phyloP scores from a whole-genome alignment of 257 asterid species.

The Sherardia arvensis region DNA sequence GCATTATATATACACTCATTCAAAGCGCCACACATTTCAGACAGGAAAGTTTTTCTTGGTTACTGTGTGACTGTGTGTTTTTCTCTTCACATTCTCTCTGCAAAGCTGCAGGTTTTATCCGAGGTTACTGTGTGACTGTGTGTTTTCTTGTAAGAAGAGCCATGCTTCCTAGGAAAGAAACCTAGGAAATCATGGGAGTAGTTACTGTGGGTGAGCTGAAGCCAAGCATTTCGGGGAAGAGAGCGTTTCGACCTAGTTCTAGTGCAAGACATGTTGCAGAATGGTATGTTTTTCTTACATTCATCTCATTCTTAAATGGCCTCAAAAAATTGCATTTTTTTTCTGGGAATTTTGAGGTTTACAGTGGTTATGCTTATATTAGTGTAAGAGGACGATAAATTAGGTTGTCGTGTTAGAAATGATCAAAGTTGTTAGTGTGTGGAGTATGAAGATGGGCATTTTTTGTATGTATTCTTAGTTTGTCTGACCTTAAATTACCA shows the following conservation, averaged over 20 bases:
- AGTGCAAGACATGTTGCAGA: conserved; percentile 71
- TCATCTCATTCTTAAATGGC: background rate
- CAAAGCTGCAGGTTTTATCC: background rate
- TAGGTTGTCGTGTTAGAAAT: background rate
- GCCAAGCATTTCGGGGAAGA: conserved; percentile 76
- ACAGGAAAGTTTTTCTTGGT: background rate
- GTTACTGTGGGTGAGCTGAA: conserved; percentile 68
- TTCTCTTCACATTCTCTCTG: background rate
- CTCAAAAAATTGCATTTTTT: background rate
- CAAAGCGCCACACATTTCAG: conserved; percentile 18
- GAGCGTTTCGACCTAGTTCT: conserved; percentile 69
- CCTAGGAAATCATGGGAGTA: conserved; percentile 44
- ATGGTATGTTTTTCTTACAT: conserved; percentile 37
- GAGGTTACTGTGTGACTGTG: background rate
- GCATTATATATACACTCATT: conserved; percentile 5
- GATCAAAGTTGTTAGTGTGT: no score
- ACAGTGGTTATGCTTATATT: background rate
- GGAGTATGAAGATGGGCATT: background rate
- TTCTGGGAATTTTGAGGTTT: background rate
- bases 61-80: conserved; percentile 5
- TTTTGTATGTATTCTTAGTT: background rate
- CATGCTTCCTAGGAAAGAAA: conserved; percentile 9
- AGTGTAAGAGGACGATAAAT: background rate
- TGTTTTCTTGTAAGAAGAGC: background rate
- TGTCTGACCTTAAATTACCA: background rate